Conservation (phyloP, 306 rosid species). For the apple (Malus domestica) region DNA sequence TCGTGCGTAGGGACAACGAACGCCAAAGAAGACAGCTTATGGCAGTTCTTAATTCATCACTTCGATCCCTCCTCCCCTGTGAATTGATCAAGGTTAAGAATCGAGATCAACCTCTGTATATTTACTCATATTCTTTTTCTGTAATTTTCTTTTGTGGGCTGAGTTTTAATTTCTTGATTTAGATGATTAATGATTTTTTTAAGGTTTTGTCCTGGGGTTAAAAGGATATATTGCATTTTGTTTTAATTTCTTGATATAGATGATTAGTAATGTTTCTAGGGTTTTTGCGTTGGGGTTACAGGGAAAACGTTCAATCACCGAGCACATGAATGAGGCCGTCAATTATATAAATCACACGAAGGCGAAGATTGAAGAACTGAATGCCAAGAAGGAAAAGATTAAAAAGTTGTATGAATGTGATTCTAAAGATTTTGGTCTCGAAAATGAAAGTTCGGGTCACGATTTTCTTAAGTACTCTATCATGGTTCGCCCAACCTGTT, state of each 20-base stretch:
- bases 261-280: not conserved
- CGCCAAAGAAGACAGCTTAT: slow-evolving; percentile 38
- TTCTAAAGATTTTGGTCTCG: not conserved
- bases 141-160: not conserved
- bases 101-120: not conserved
- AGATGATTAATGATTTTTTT: not conserved
- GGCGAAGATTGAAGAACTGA: slow-evolving; percentile 34
- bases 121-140: not conserved
- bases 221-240: slow-evolving; percentile 30
- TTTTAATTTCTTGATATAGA: not conserved
- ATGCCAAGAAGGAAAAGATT: slow-evolving; percentile 37
- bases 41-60: slow-evolving; percentile 30
- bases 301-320: slow-evolving; percentile 75
- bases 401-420: slow-evolving; percentile 13
- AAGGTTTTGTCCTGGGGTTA: slow-evolving; percentile 22
- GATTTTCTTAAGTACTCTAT: not conserved
- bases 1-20: slow-evolving; percentile 40
- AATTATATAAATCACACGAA: slow-evolving; percentile 45
- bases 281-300: slow-evolving; percentile 25
- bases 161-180: not conserved
- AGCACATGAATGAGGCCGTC: slow-evolving; percentile 55
- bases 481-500: slow-evolving; percentile 11
- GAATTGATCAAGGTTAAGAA: slow-evolving; percentile 24
- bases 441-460: not conserved
- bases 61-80: slow-evolving; percentile 34